Evolutionary conservation across 305 asterid species (phyloP).

Genomic region (Fraxinus angustifolia): DNA sequence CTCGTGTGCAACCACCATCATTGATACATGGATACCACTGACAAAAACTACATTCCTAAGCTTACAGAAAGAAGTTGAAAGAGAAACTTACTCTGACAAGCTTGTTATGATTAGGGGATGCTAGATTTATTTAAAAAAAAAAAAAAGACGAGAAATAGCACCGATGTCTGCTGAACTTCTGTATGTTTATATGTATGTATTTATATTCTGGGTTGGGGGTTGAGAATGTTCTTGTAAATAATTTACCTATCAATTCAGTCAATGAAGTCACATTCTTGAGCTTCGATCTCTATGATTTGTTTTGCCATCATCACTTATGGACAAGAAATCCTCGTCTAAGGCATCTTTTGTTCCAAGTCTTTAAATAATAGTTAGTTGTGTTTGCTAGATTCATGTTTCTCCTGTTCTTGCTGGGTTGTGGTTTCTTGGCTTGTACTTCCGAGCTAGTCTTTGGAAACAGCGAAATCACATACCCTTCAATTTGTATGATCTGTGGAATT

Average conservation of each 20-base stretch:
- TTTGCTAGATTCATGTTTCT: neutral
- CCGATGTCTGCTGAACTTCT: neutral
- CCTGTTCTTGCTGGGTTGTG: neutral
- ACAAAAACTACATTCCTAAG: neutral
- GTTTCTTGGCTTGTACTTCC: neutral
- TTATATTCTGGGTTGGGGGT: neutral
- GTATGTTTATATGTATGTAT: neutral
- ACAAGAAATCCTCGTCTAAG: neutral
- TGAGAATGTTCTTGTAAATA: neutral
- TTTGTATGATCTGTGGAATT: neutral
- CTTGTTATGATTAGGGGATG: neutral
- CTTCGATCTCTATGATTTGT: neutral
- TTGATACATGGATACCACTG: neutral
- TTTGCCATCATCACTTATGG: neutral
- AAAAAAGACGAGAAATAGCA: neutral
- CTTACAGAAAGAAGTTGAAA: neutral
- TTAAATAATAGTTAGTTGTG: neutral
- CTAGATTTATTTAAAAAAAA: neutral
- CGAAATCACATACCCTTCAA: neutral
- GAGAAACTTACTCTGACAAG: neutral
- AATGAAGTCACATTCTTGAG: neutral
- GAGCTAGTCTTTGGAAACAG: neutral
- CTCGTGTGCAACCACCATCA: conserved; percentile 52
- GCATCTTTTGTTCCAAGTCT: neutral
- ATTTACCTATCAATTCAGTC: neutral